Evolutionary conservation across 345 rosid species (phyloP).

Genomic region (Moricandia arvensis): DNA sequence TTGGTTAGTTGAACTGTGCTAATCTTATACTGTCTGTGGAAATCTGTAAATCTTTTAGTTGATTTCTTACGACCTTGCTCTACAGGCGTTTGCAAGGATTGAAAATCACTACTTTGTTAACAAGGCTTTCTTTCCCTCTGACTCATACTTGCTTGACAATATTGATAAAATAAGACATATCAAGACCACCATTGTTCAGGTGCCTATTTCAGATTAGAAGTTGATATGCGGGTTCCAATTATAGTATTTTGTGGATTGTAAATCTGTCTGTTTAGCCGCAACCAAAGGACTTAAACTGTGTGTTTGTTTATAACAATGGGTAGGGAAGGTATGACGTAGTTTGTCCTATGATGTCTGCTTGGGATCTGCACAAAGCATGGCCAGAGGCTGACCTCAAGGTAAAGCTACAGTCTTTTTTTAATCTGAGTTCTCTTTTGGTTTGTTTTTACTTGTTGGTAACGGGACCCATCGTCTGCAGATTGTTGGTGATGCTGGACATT

Average conservation of each 20-base stretch:
- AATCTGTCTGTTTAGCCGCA: background rate
- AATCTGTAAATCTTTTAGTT: background rate
- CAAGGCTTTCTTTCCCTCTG: slow-evolving; percentile 78
- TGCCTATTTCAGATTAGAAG: slow-evolving; percentile 16
- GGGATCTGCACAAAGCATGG: slow-evolving; percentile 98
- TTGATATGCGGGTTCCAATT: background rate
- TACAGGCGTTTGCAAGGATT: slow-evolving; percentile 97
- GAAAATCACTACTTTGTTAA: slow-evolving; percentile 90
- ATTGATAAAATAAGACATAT: slow-evolving; percentile 87
- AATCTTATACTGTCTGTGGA: background rate
- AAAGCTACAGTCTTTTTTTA: background rate
- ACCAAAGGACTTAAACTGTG: background rate
- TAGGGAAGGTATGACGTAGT: slow-evolving; percentile 96
- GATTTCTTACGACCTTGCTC: background rate
- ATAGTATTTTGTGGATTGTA: background rate
- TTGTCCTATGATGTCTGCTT: slow-evolving; percentile 99
- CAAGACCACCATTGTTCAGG: slow-evolving; percentile 83
- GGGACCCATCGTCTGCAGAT: slow-evolving; percentile 41
- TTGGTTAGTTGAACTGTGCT: slow-evolving; percentile 51
- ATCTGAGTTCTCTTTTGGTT: background rate
- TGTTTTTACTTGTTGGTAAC: background rate
- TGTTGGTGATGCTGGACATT: slow-evolving; percentile 88
- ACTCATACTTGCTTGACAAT: slow-evolving; percentile 78
- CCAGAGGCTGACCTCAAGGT: slow-evolving; percentile 94
- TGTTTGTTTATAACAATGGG: slow-evolving; percentile 30